phyloP scores from a whole-genome alignment of 2,329 filamentous ascomycete species.

The Fusarium sp. region DNA sequence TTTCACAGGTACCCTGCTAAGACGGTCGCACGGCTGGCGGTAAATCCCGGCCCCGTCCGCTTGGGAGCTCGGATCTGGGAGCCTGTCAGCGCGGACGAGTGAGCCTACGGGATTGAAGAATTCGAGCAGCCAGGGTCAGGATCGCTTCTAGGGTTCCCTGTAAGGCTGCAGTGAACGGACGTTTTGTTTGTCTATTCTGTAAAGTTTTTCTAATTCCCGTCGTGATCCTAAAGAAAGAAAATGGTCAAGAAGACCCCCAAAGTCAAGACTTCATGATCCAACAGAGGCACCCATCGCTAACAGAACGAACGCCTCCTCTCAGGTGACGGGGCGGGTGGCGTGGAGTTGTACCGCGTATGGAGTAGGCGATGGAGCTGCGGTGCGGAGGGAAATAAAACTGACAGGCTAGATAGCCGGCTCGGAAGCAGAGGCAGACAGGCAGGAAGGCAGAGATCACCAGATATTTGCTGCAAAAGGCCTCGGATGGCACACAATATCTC shows the following conservation, averaged over 20 bases:
- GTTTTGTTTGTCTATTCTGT: background rate
- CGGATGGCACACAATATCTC: background rate
- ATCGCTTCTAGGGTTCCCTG: constrained; percentile 19
- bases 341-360: background rate
- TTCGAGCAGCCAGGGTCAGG: constrained; percentile 21
- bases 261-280: background rate
- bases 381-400: constrained; percentile 2
- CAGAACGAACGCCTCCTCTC: background rate
- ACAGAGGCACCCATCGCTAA: background rate
- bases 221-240: background rate
- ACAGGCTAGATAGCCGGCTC: background rate
- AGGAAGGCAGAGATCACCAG: constrained; percentile 7
- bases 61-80: constrained; percentile 33
- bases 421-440: background rate
- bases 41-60: constrained; percentile 42
- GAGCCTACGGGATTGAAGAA: constrained; percentile 33
- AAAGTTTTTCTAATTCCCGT: background rate
- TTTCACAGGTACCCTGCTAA: constrained; percentile 29
- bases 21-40: constrained; percentile 21
- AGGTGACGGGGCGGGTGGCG: constrained; percentile 7
- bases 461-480: constrained; percentile 3
- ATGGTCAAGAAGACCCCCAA: background rate
- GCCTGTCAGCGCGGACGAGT: background rate
- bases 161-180: constrained; percentile 8
- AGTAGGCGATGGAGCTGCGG: background rate